These are phyloP conservation scores for Aspergillus sp. DNA, from an alignment of 2,329 filamentous ascomycete species.

Conservation along the genomic window DNA sequence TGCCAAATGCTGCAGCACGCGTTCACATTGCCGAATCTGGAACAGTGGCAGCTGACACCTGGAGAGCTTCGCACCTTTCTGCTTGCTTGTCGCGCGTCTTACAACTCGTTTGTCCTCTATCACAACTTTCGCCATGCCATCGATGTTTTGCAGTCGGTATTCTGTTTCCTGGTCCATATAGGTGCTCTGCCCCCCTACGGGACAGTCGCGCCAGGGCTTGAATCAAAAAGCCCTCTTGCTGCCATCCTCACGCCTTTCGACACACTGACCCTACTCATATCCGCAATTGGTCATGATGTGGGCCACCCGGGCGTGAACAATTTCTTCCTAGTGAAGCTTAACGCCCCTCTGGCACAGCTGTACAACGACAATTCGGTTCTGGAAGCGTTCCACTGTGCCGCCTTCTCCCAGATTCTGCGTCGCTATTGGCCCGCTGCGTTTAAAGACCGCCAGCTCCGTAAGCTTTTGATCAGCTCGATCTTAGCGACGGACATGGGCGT, in stretches of 20 bases:
- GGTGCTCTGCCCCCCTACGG: constrained; percentile 71
- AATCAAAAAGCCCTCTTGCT: constrained; percentile 62
- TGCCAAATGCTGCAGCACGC: constrained; percentile 88
- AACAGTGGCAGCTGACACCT: constrained; percentile 72
- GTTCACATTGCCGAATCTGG: constrained; percentile 74
- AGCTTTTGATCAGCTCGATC: constrained; percentile 95
- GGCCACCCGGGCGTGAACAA: constrained; percentile 98
- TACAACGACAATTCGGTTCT: constrained; percentile 97
- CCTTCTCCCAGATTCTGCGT: constrained; percentile 91
- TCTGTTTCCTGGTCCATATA: constrained; percentile 81
- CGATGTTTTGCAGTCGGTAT: constrained; percentile 90
- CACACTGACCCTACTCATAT: constrained; percentile 82
- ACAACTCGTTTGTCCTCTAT: constrained; percentile 94
- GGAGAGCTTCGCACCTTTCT: constrained; percentile 82
- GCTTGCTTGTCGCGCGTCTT: constrained; percentile 84
- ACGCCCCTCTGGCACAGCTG: constrained; percentile 86
- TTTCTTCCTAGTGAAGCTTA: constrained; percentile 86
- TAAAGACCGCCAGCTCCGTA: constrained; percentile 73
- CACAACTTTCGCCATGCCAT: constrained; percentile 98
- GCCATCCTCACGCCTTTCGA: constrained; percentile 80
- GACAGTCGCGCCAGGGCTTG: constrained; percentile 28
- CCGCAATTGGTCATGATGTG: constrained; percentile 96
- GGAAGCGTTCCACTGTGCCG: constrained; percentile 95
- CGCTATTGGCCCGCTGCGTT: constrained; percentile 87
- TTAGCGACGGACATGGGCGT: constrained; percentile 95